Conservation (phyloP, 73 alveolate genomes). For the Paramecium primaurelia region DNA sequence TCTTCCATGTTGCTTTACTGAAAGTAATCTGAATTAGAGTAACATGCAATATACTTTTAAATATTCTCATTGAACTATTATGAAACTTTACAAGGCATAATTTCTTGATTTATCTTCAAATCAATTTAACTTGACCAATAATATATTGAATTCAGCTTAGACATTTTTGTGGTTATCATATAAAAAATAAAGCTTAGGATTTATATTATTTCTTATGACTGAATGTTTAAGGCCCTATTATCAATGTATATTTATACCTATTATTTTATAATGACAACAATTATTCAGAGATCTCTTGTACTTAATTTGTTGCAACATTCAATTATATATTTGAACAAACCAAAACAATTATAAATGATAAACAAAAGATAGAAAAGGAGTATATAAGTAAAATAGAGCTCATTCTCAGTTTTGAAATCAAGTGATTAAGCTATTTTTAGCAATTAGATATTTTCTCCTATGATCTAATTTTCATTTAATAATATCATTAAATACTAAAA, state of each 20-base stretch:
- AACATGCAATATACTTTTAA: neutral
- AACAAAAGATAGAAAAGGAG: neutral
- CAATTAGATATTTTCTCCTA: neutral
- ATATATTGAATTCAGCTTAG: neutral
- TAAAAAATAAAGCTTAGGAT: neutral
- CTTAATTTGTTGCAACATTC: neutral
- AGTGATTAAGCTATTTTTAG: neutral
- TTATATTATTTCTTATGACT: neutral
- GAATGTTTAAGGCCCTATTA: neutral
- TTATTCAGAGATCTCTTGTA: neutral
- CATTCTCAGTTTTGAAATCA: neutral
- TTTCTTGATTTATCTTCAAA: neutral
- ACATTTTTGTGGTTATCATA: neutral
- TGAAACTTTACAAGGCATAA: neutral
- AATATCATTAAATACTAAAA: neutral
- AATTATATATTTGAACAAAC: neutral
- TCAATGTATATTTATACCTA: neutral
- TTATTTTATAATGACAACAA: neutral
- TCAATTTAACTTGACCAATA: neutral
- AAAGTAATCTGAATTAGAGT: neutral
- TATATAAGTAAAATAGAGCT: neutral
- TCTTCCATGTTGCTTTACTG: neutral
- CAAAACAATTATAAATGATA: neutral
- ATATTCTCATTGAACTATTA: neutral
- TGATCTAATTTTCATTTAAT: neutral